Evolutionary conservation across 2,329 filamentous ascomycete species (phyloP), one percentile per base, ranked within the genome.

Genomic region (Aspergillus jensenii): DNA sequence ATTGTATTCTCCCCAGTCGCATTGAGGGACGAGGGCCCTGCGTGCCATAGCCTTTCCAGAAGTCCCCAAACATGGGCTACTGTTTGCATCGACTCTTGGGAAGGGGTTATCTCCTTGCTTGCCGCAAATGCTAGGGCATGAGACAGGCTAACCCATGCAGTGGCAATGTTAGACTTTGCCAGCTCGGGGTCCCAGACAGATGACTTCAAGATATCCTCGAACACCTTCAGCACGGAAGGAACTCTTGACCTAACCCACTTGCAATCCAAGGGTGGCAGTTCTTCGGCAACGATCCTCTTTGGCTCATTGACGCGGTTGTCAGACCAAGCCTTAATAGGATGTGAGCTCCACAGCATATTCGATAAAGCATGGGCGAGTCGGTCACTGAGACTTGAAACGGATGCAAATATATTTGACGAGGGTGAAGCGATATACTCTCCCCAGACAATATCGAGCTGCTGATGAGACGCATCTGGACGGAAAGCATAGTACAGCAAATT

Each of bases 51-150:
- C 25, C 82, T 84, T 49, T 86, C 83, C 6, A 96, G 76, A 21
- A 92, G 75, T 43, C 86, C 86, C 50, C 93, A 82, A 21, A 92
- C 81, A 43, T 85, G 82, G 21, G 90, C 88, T 60, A 96, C 82
- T 58, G 93, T 93, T 60, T 87, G 84, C 68, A 90, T 90, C 1
- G 92, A 90, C 60, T 98, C 93, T 12, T 84, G 84, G 0, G 91
- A 92, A 6, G 93, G 87, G 67, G 93, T 96, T 65, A 99, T 89
- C 74, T 99, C 95, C 74, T 96, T 96, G 62, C 84, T 90, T 17
- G 82, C 82, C 1, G 83, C 80, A 50, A 85, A 80, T 8, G 84
- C 81, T n/a, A 93, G 69, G 15, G 78, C 76, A 56, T 85, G 84
- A 52, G 82, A 77, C 50, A 91, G 87, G 52, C 82, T 83, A 55